phyloP scores from a whole-genome alignment of 768 basidiomycete genomes.

The Lactarius hatsudake region DNA sequence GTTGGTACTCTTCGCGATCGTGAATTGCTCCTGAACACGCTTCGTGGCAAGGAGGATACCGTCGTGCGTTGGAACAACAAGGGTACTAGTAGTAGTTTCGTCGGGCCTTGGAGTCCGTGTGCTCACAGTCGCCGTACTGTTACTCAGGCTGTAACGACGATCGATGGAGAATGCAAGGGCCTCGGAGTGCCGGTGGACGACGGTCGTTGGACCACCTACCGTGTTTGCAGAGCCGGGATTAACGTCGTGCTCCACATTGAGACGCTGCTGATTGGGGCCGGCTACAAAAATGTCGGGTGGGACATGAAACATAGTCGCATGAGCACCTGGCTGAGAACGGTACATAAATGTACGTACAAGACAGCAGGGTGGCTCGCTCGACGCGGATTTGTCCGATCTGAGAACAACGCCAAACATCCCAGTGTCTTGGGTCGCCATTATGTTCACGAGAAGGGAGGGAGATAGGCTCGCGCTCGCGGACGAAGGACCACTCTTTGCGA shows the following conservation, averaged over 20 bases:
- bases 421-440: slow-evolving; percentile 16
- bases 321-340: neutral
- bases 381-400: slow-evolving; percentile 37
- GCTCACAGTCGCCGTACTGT: slow-evolving; percentile 27
- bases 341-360: slow-evolving; percentile 13
- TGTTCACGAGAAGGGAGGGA: slow-evolving; percentile 13
- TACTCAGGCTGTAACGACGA: slow-evolving; percentile 49
- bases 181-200: slow-evolving; percentile 81
- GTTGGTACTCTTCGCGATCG: neutral
- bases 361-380: slow-evolving; percentile 18
- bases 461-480: slow-evolving; percentile 12
- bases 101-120: slow-evolving; percentile 20
- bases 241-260: slow-evolving; percentile 56
- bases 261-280: slow-evolving; percentile 61
- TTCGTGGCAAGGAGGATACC: slow-evolving; percentile 69
- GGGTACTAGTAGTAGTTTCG: slow-evolving; percentile 1
- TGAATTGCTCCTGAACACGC: slow-evolving; percentile 69
- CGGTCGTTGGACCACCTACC: slow-evolving; percentile 56
- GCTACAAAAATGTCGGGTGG: slow-evolving; percentile 34
- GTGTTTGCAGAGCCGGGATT: slow-evolving; percentile 45
- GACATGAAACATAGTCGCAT: slow-evolving; percentile 1
- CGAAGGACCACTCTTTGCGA: slow-evolving; percentile 18
- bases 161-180: slow-evolving; percentile 77
- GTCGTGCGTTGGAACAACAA: slow-evolving; percentile 21
- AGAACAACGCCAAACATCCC: slow-evolving; percentile 31